Conservation (phyloP, 176 grass and related monocot genomes). For the Guadua angustifolia region DNA sequence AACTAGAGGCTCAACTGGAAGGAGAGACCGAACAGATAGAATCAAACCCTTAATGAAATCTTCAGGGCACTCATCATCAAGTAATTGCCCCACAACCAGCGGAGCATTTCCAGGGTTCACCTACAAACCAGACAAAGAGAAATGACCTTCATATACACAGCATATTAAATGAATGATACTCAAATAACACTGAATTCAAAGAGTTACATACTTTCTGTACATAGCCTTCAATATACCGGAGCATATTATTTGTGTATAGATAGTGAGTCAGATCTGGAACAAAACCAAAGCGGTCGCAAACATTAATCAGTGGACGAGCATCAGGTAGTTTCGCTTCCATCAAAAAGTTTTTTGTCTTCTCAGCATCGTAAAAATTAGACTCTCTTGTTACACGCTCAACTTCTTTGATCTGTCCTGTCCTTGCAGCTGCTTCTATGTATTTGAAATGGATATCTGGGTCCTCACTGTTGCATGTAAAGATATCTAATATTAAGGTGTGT, state of each 20-base stretch:
- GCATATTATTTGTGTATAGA: conserved; percentile 91
- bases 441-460: conserved; percentile 99
- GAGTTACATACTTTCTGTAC: conserved; percentile 76
- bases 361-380: conserved; percentile 93
- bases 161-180: conserved; percentile 20
- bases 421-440: conserved; percentile 96
- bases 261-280: conserved; percentile 98
- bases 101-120: conserved; percentile 95
- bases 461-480: conserved; percentile 69
- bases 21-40: conserved; percentile 91
- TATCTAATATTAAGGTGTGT: conserved; percentile 28
- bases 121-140: conserved; percentile 45
- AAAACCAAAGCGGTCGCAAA: conserved; percentile 95
- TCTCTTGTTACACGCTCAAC: conserved; percentile 99
- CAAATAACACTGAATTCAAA: conserved; percentile 18
- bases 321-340: conserved; percentile 98
- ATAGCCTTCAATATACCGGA: conserved; percentile 97
- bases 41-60: conserved; percentile 99
- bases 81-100: conserved; percentile 82
- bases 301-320: conserved; percentile 93
- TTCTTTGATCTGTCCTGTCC: conserved; percentile 98
- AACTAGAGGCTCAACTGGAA: conserved; percentile 92
- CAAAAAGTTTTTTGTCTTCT: conserved; percentile 97
- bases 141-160: conserved; percentile 10
- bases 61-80: conserved; percentile 97